A percentile compares a stretch with the other conserved stretches of the same genome.
Evolutionary conservation across 139 green algal species (phyloP).

Genomic region (Coccomyxa sp.): DNA sequence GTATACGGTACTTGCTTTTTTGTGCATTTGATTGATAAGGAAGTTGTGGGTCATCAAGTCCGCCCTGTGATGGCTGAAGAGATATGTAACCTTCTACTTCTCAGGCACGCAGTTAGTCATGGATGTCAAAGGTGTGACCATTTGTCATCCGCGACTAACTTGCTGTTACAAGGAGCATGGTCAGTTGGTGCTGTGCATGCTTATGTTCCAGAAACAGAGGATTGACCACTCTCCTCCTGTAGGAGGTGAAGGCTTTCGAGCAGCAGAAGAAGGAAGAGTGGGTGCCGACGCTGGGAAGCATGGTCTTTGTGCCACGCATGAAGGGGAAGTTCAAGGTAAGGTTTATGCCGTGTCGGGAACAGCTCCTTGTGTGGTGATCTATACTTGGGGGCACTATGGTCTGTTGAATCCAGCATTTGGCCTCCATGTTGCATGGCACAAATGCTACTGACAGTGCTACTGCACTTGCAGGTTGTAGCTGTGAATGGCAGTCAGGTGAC

Average conservation of each 20-base stretch:
- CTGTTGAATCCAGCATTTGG: background rate
- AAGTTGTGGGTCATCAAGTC: no score
- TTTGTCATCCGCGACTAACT: no score
- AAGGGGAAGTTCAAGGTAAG: slow-evolving; percentile 12
- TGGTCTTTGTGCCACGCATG: slow-evolving; percentile 16
- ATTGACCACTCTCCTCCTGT: background rate
- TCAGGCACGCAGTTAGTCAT: background rate
- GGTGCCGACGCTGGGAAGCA: background rate
- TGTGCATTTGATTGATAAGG: no score
- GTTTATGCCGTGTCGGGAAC: background rate
- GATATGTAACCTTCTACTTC: no score
- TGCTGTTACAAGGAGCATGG: no score
- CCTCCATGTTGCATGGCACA: background rate
- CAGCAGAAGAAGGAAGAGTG: slow-evolving; percentile 3
- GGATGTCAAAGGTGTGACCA: no score
- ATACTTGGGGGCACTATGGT: background rate
- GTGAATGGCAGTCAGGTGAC: slow-evolving; percentile 2
- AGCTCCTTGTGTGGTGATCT: background rate
- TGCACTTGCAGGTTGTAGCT: slow-evolving; percentile 1
- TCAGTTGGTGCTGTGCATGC: no score
- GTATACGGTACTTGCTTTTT: no score
- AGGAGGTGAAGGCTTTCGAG: slow-evolving; percentile 6
- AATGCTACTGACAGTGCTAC: background rate
- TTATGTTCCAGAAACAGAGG: no score
- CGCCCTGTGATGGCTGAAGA: no score